These are phyloP conservation scores for Carex pumila DNA, from an alignment of 176 grass and related monocot species.

Conservation along the genomic window DNA sequence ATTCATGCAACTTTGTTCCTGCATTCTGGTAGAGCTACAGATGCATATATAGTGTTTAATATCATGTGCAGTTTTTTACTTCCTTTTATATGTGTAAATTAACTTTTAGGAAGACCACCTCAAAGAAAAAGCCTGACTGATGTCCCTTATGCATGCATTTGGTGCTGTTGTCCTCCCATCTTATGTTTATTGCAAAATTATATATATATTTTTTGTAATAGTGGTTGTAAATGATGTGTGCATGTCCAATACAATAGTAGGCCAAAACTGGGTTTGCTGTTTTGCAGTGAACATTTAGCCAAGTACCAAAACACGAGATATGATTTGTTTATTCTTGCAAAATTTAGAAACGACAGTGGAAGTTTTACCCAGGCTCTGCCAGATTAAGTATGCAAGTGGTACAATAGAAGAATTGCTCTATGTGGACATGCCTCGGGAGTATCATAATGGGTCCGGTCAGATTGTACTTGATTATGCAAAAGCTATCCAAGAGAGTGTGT, in stretches of 20 bases:
- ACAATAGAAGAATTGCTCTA: conserved; percentile 93
- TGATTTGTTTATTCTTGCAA: background rate
- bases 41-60: background rate
- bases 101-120: background rate
- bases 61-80: background rate
- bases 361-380: conserved; percentile 87
- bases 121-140: background rate
- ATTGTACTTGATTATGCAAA: conserved; percentile 96
- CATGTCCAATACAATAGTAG: background rate
- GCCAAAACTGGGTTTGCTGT: conserved; percentile 2
- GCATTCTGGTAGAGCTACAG: background rate
- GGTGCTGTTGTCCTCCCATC: background rate
- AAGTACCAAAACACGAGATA: background rate
- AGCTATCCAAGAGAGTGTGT: conserved; percentile 96
- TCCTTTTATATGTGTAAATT: background rate
- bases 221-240: background rate
- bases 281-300: background rate
- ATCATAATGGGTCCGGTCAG: conserved; percentile 77
- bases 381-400: conserved; percentile 97
- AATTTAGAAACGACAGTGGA: conserved; percentile 85
- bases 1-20: background rate
- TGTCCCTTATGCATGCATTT: background rate
- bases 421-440: conserved; percentile 94
- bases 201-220: background rate
- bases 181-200: background rate